phyloP scores from a whole-genome alignment of 495 filamentous ascomycete species.

The Daldinia loculata region DNA sequence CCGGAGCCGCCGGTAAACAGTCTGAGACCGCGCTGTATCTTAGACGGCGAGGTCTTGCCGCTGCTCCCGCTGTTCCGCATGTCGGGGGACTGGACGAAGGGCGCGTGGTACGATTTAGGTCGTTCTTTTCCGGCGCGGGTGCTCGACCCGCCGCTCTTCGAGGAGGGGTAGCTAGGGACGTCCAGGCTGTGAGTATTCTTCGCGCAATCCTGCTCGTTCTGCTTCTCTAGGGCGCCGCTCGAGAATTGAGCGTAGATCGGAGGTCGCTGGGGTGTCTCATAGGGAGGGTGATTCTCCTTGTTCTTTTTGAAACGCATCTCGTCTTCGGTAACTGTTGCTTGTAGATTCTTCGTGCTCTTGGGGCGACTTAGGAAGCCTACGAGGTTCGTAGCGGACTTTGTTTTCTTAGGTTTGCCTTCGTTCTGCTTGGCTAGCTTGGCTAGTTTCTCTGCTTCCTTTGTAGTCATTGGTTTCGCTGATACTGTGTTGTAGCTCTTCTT shows the following conservation, averaged over 20 bases:
- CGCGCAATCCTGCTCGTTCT: constrained; percentile 20
- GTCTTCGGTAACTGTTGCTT: constrained; percentile 51
- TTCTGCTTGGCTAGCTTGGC: constrained; percentile 55
- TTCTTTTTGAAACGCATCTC: constrained; percentile 63
- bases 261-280: constrained; percentile 59
- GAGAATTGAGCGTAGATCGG: constrained; percentile 82
- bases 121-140: constrained; percentile 34
- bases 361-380: constrained; percentile 69
- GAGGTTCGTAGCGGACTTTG: constrained; percentile 83
- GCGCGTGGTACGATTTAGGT: constrained; percentile 44
- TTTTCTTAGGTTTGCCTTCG: constrained; percentile 75
- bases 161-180: constrained; percentile 12
- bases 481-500: constrained; percentile 75
- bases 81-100: constrained; percentile 48
- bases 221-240: constrained; percentile 47
- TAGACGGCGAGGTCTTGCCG: constrained; percentile 47
- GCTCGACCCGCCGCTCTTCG: constrained; percentile 18
- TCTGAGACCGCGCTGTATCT: constrained; percentile 40
- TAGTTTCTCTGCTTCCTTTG: constrained; percentile 64
- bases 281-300: constrained; percentile 77
- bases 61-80: constrained; percentile 46
- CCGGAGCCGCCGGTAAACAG: constrained; percentile 57
- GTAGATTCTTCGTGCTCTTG: constrained; percentile 66
- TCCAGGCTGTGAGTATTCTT: neutral
- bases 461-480: constrained; percentile 68